A percentile compares a stretch with the other conserved stretches of the same genome.
phyloP scores from a whole-genome alignment of 2,329 filamentous ascomycete species.

The Pyrenophora graminea region DNA sequence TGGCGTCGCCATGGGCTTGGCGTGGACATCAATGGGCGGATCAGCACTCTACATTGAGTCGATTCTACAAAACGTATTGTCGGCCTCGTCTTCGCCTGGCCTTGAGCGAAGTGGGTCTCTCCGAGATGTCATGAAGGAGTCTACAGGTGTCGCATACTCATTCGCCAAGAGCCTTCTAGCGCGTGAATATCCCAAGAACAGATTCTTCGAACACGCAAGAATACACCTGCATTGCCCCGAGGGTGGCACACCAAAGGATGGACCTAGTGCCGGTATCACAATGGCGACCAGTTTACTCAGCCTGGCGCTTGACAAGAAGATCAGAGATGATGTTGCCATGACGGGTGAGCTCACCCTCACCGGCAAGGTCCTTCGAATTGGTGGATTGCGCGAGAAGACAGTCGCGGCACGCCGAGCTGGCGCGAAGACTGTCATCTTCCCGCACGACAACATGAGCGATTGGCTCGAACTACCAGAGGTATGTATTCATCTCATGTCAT shows the following conservation, averaged over 20 bases:
- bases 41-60: slow-evolving; percentile 97
- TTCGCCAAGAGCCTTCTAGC: slow-evolving; percentile 91
- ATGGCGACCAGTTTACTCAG: slow-evolving; percentile 95
- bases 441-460: slow-evolving; percentile 91
- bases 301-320: slow-evolving; percentile 75
- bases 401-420: slow-evolving; percentile 91
- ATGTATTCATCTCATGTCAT: slow-evolving; percentile 46
- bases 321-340: slow-evolving; percentile 92
- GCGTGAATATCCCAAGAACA: slow-evolving; percentile 82
- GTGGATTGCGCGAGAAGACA: slow-evolving; percentile 93
- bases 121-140: slow-evolving; percentile 98
- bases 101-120: slow-evolving; percentile 94
- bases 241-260: slow-evolving; percentile 94
- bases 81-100: slow-evolving; percentile 72
- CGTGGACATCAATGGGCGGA: slow-evolving; percentile 97
- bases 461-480: slow-evolving; percentile 97
- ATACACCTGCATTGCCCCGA: slow-evolving; percentile 96
- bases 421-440: slow-evolving; percentile 92
- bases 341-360: slow-evolving; percentile 96
- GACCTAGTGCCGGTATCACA: slow-evolving; percentile 78
- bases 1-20: slow-evolving; percentile 95
- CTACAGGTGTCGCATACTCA: slow-evolving; percentile 90
- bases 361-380: slow-evolving; percentile 93
- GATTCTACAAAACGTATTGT: slow-evolving; percentile 83
- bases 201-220: slow-evolving; percentile 94